These are phyloP conservation scores for Termitomyces sp. DNA, from an alignment of 1,284 basidiomycete genomes.

Conservation along the genomic window DNA sequence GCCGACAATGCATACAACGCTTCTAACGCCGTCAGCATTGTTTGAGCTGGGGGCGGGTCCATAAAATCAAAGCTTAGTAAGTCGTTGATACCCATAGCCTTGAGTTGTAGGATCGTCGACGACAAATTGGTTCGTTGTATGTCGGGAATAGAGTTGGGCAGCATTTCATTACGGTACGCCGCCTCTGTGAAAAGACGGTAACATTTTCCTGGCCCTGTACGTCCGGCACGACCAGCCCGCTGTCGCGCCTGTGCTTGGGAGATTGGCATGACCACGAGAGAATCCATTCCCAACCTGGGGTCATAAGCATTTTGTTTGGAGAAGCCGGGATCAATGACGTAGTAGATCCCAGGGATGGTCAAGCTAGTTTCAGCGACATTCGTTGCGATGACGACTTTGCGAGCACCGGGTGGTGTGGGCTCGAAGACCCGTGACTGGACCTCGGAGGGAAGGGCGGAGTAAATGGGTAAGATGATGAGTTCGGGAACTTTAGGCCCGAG, in stretches of 20 bases:
- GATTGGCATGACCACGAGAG: conserved; percentile 97
- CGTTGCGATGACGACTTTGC: conserved; percentile 97
- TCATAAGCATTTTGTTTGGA: conserved; percentile 99
- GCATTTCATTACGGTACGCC: conserved; percentile 97
- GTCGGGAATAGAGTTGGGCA: conserved; percentile 96
- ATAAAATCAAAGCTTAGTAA: conserved; percentile 98
- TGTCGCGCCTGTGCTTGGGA: conserved; percentile 98
- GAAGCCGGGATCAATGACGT: conserved; percentile 98
- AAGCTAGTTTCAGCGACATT: conserved; percentile 99
- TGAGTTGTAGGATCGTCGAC: conserved; percentile 90
- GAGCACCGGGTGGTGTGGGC: conserved; percentile 91
- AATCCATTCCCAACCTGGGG: conserved; percentile 97
- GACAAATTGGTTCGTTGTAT: conserved; percentile 95
- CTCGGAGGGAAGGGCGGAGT: conserved; percentile 95
- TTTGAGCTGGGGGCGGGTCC: conserved; percentile 97
- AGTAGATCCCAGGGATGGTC: conserved; percentile 98
- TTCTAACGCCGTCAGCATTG: conserved; percentile 93
- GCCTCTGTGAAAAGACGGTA: conserved; percentile 98
- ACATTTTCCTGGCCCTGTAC: conserved; percentile 97
- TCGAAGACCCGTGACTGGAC: conserved; percentile 98
- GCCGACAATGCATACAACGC: conserved; percentile 93
- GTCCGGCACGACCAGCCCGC: conserved; percentile 91
- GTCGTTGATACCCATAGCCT: conserved; percentile 99
- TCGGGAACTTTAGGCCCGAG: conserved; percentile 96
- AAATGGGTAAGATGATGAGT: conserved; percentile 93